phyloP scores from a whole-genome alignment of 164 flowering plant species.

The Protea cynaroides region DNA sequence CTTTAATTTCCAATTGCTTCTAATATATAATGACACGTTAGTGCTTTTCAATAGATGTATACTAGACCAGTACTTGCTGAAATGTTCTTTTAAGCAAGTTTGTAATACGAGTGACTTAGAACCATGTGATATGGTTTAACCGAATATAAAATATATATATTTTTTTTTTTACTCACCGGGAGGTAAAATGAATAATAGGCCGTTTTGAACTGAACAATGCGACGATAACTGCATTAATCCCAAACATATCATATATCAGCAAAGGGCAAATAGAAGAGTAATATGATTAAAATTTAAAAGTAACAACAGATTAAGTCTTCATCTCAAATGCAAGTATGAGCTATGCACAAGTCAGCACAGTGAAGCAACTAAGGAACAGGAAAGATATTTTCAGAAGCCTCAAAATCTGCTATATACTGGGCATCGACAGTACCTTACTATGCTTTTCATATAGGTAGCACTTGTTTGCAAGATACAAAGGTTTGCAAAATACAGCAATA shows the following conservation, averaged over 20 bases:
- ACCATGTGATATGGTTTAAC: not conserved
- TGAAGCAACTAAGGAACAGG: too few species aligned
- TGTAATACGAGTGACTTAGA: not conserved
- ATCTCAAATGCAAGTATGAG: not conserved
- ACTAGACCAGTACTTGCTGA: not conserved
- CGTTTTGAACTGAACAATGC: slow-evolving; percentile 97
- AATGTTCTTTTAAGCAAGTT: not conserved
- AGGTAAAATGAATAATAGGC: slow-evolving; percentile 97
- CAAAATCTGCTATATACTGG: too few species aligned
- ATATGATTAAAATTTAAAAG: not conserved
- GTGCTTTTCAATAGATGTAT: not conserved
- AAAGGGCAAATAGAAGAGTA: not conserved
- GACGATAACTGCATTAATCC: slow-evolving; percentile 62
- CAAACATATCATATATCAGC: slow-evolving; percentile 13
- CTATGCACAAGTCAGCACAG: too few species aligned
- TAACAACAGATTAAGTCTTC: not conserved
- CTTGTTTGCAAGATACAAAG: too few species aligned
- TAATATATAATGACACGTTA: not conserved
- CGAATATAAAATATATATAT: not conserved
- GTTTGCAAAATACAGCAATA: too few species aligned
- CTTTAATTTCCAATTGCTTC: not conserved
- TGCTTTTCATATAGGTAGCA: too few species aligned
- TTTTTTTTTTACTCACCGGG: slow-evolving; percentile 54
- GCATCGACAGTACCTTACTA: too few species aligned
- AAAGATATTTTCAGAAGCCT: too few species aligned